Conservation (phyloP, 306 rosid genomes). For the Luffa aegyptiaca region DNA sequence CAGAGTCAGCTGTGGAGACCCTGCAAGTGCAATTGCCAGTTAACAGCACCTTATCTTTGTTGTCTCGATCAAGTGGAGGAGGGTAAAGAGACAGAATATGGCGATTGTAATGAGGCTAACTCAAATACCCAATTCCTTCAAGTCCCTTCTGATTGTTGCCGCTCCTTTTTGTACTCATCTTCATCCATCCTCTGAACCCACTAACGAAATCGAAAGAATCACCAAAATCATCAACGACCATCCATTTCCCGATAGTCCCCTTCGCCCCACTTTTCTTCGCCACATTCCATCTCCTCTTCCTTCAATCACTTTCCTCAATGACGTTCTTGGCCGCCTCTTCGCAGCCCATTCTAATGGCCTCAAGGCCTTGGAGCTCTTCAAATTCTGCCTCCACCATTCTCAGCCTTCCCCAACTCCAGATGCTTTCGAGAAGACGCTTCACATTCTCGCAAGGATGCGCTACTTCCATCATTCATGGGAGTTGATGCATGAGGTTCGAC, state of each 20-base stretch:
- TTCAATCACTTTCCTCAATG: constrained; percentile 34
- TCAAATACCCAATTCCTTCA: background rate
- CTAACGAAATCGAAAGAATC: constrained; percentile 35
- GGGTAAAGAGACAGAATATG: background rate
- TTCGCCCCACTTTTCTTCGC: constrained; percentile 44
- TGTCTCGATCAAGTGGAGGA: background rate
- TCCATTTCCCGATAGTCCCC: constrained; percentile 67
- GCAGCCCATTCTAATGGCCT: constrained; percentile 84
- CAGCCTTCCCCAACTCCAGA: constrained; percentile 32
- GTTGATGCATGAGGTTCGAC: constrained; percentile 31
- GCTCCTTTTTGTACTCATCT: background rate
- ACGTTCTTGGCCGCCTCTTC: constrained; percentile 53
- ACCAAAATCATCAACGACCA: constrained; percentile 55
- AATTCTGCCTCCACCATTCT: constrained; percentile 35
- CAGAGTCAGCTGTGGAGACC: no score
- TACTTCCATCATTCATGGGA: constrained; percentile 72
- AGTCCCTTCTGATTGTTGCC: background rate
- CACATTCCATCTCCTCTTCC: constrained; percentile 38
- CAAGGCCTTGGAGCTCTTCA: constrained; percentile 70
- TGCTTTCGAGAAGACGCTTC: constrained; percentile 65
- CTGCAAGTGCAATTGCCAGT: no score
- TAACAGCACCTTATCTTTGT: background rate
- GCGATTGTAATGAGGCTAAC: background rate
- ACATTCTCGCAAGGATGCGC: constrained; percentile 68
- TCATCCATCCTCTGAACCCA: background rate